Conservation (phyloP, 176 grass and related monocot species). For the Zizania latifolia region DNA sequence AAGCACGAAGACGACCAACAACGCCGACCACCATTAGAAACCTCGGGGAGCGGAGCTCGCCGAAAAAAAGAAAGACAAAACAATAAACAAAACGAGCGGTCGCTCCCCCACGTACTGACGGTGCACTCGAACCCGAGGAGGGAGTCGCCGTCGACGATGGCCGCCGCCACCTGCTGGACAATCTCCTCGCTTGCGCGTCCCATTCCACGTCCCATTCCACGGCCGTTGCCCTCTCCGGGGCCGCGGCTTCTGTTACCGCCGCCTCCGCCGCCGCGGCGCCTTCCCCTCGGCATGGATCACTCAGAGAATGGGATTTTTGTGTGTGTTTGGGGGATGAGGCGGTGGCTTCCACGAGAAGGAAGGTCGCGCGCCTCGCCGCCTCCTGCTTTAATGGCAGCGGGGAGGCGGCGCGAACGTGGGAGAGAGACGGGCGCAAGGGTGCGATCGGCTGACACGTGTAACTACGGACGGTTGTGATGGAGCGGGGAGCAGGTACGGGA, state of each 20-base stretch:
- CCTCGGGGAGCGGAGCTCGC: neutral
- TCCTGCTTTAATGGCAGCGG: neutral
- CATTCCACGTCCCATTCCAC: neutral
- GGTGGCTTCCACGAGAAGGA: neutral
- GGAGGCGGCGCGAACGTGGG: no score
- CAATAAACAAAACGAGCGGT: neutral
- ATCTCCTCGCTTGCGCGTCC: neutral
- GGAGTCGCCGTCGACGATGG: neutral
- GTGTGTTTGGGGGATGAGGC: neutral
- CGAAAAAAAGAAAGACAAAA: neutral
- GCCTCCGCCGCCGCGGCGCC: neutral
- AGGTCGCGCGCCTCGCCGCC: neutral
- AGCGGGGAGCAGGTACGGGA: neutral
- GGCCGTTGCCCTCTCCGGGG: neutral
- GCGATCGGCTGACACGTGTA: neutral
- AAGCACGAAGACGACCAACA: neutral
- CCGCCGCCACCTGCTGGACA: neutral
- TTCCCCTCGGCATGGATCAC: constrained; percentile 13
- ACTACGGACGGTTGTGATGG: neutral
- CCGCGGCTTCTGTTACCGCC: no score
- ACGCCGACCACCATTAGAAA: neutral
- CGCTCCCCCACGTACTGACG: neutral
- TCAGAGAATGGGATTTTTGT: neutral
- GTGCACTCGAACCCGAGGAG: neutral
- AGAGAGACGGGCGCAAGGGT: neutral